Base-by-base conservation (phyloP, 192 early-diverging fungal species). In the Backusella psychrophila region DNA sequence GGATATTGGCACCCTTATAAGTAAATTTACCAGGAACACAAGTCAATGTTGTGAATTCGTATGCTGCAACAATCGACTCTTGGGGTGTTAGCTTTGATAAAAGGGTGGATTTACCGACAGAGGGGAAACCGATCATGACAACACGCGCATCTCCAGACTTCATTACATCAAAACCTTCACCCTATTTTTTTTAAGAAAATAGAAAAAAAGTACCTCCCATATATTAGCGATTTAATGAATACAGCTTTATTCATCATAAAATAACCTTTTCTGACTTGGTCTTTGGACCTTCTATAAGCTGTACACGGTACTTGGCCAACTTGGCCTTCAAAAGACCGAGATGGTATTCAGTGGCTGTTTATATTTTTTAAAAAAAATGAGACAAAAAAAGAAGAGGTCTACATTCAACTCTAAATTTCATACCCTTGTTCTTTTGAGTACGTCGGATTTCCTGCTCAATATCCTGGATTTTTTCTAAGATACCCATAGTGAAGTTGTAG, bases 361-460 rank as follows among this genome's bases (percentile, higher is more conserved):
- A 59, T 39, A 39, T 39, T 39, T 38, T 38, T 39, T 11, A 39
- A 3, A 53, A 14, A 7, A 31, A 53, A 81, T 67, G 17, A 46
- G 36, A 66, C 29, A 65, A 59, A 15, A 26, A 23, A n/a, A 44
- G 12, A 17, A 75, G 8, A 46, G 34, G 49, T 23, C 44, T 15
- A 23, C 29, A 19, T 23, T 73, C 31, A 38, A 15, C 70, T 17
- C 42, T 44, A 44, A 44, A 44, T 0, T 1, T 15, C 44, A 79
- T 83, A 91, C 90, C 94, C 88, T 99, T 99, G 91, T 99, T 99
- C 89, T 98, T 98, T 85, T 99, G 97, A 41, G 97, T 99, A 77
- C 95, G 91, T 67, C 81, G 87, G 82, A 98, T 96, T 88, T 97
- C 95, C 73, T 80, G 87, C 84, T 96, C 94, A 78, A 96, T 96